Conservation (phyloP, 1,139 yeast genomes). For the Saccharomyces hybrid region DNA sequence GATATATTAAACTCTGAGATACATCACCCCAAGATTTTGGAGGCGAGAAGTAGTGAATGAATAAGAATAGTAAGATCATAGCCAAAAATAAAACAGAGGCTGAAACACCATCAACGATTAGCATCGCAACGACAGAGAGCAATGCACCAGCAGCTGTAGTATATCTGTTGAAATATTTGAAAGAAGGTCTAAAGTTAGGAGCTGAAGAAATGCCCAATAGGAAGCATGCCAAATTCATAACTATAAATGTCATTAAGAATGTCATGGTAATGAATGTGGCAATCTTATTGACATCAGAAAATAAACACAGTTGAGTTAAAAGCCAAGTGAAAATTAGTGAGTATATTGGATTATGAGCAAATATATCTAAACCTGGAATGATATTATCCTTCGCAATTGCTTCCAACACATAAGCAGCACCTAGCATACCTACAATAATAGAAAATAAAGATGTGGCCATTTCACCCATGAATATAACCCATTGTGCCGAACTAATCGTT, state of each 20-base stretch:
- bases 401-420: conserved; percentile 82
- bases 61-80: conserved; percentile 55
- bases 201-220: conserved; percentile 82
- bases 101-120: conserved; percentile 83
- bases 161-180: conserved; percentile 71
- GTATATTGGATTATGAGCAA: conserved; percentile 55
- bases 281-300: conserved; percentile 86
- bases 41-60: conserved; percentile 85
- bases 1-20: conserved; percentile 86
- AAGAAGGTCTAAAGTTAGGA: conserved; percentile 93
- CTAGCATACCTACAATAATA: conserved; percentile 88
- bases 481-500: conserved; percentile 63
- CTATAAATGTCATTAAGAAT: conserved; percentile 87
- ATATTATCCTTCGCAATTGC: conserved; percentile 87
- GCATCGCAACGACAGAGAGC: conserved; percentile 75
- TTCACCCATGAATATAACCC: conserved; percentile 77
- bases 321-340: conserved; percentile 72
- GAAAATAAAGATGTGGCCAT: conserved; percentile 87
- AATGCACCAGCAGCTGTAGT: conserved; percentile 76
- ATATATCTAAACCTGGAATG: conserved; percentile 62
- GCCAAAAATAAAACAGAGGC: conserved; percentile 70
- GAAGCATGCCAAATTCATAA: conserved; percentile 88
- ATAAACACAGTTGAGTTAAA: conserved; percentile 71
- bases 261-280: conserved; percentile 97
- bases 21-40: conserved; percentile 98